These are phyloP conservation scores for Phyllosticta citriasiana DNA, from an alignment of 2,329 filamentous ascomycete genomes.

Conservation along the genomic window DNA sequence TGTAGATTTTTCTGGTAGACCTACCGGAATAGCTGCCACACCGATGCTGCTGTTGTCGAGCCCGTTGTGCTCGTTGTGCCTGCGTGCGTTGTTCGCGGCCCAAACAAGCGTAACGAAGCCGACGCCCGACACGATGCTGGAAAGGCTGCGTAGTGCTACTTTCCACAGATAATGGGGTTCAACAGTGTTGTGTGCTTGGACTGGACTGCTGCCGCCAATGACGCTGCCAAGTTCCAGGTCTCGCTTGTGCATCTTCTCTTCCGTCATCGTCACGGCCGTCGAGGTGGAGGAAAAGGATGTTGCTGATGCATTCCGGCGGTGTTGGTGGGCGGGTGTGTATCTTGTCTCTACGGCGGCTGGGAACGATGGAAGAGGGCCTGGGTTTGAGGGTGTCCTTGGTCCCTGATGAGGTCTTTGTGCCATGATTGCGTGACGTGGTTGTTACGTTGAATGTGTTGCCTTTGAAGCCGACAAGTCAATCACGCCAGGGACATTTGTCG, in stretches of 20 bases:
- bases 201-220: neutral
- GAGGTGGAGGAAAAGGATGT: neutral
- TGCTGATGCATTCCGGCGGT: neutral
- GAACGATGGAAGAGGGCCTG: neutral
- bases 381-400: neutral
- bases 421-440: neutral
- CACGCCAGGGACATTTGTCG: neutral
- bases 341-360: neutral
- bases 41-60: constrained; percentile 14
- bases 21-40: constrained; percentile 21
- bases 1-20: neutral
- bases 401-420: neutral
- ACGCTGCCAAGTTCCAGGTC: constrained; percentile 15
- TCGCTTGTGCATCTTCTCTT: neutral
- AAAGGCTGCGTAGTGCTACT: constrained; percentile 15
- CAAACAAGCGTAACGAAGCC: constrained; percentile 24
- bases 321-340: neutral
- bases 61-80: constrained; percentile 11
- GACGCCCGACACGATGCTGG: constrained; percentile 20
- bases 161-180: constrained; percentile 17
- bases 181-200: neutral
- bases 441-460: neutral
- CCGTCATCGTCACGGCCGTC: neutral
- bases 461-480: neutral
- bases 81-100: constrained; percentile 10